These are phyloP conservation scores for Triticum urartu DNA, from an alignment of 176 grass and related monocot genomes.

Conservation along the genomic window DNA sequence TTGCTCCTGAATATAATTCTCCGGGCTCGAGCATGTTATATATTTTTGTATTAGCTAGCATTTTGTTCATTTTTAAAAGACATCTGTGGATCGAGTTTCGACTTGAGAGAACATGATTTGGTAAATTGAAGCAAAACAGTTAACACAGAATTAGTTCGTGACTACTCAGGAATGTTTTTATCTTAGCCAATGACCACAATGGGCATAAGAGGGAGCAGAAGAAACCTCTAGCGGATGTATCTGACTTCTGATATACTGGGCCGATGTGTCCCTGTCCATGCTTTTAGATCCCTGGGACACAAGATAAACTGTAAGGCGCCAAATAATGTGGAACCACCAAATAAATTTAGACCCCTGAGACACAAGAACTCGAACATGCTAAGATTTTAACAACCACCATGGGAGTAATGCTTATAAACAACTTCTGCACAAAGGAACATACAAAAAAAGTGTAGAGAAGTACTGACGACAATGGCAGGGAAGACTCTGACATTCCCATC, in stretches of 20 bases:
- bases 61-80: background rate
- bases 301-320: background rate
- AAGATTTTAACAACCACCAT: background rate
- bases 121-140: background rate
- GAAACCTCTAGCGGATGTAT: constrained; percentile 75
- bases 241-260: constrained; percentile 55
- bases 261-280: constrained; percentile 62
- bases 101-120: background rate
- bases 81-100: background rate
- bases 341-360: background rate
- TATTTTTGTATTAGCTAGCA: background rate
- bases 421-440: background rate
- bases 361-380: background rate
- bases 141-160: background rate
- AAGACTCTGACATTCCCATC: background rate
- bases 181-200: background rate
- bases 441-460: constrained; percentile 1
- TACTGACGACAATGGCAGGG: constrained; percentile 38
- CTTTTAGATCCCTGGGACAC: constrained; percentile 48
- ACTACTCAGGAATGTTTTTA: background rate
- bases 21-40: background rate
- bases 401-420: background rate
- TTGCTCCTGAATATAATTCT: background rate
- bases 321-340: constrained; percentile 8
- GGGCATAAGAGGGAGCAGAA: constrained; percentile 12